Evolutionary conservation across 768 basidiomycete genomes (phyloP), one percentile per base, ranked within the genome.

Genomic region (Trichaptum fuscoviolaceum): DNA sequence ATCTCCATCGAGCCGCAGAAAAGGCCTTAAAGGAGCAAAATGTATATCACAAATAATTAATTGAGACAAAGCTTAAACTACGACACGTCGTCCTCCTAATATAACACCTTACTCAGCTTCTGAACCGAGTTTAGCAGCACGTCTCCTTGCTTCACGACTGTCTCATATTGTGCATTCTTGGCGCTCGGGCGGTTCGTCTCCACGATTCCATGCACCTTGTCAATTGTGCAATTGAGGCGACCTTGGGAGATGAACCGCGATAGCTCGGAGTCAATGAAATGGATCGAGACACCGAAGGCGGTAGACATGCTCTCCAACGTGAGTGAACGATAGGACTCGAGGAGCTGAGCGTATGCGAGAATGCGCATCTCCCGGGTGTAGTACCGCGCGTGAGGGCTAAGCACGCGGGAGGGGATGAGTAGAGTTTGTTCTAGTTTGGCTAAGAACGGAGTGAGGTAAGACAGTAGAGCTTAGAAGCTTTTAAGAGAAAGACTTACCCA

Each of bases 281-380:
- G 88, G 27, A 89, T 84, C 60, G 87, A 87, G 36, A 99, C 96
- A 25, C 96, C 96, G 69, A 99, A 99, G 24, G 95, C 93, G 0
- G 83, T 78, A 62, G 87, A 85, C 69, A 99, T 84, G 71, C 91
- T 93, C 63, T 95, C 90, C 24, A 99, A 80, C 1, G 96, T 98
- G 58, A 99, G 82, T 65, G 89, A 92, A 42, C 90, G 85, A 75
- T 99, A 99, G 10, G 86, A 88, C 75, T 98, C 93, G n/a, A 99
- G 81, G 5, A 98, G 82, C 72, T 99, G 96, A 27, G 83, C 79
- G 78, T 97, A 99, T 0, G 96, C 95, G 23, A 91, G 87, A 69
- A 99, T 95, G 35, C 97, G 89, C 93, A 98, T 95, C 77, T 98
- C 96, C 66, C 96, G 90, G 34, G 95, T 84, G 75, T 97, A 98